Base-by-base conservation (phyloP, 805 yeast genomes). In the Zygotorulaspora sp. region DNA sequence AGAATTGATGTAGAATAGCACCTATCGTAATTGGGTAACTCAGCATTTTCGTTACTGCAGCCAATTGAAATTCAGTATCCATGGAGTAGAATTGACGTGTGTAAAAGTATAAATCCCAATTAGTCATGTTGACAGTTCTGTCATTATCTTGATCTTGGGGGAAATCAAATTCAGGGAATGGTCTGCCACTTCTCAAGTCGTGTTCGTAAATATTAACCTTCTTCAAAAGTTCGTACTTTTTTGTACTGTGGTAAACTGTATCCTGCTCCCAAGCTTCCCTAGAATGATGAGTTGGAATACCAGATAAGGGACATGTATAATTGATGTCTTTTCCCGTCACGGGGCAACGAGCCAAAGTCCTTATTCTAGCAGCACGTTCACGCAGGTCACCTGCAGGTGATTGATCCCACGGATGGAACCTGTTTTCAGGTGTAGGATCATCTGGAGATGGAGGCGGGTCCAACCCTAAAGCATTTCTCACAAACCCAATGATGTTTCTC, bases 1-100 rank as follows among this genome's bases (percentile, higher is more conserved):
- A 83, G 60, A 71, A 83, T 58, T 81, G 83, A 61, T 90, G 92
- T 50, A 92, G 62, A 6, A 87, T 63, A 1, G 94, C 76, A 6
- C 86, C 95, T 30, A 92, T 81, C 3, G 98, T 88, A 43, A 86
- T 65, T 30, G 98, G 98, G 62, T 87, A 92, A 37, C 94, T 84
- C 57, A 92, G 74, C 75, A 90, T 84, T 61, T 92, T 92, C 13
- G 97, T 87, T 22, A 88, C 89, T 3, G 95, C 94, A 1, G 97
- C 97, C 57, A 90, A 69, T 62, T 90, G 94, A 67, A 86, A 90
- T 62, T 89, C 96, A 4, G 96, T 84, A 63, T 92, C 96, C 97
- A 92, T 90, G 4, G 97, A 90, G 53, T 79, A 82, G 61, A 86
- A 92, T 52, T 83, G 83, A 60, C 98, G 75, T 0, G 97, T 90